Evolutionary conservation across 306 rosid species (phyloP), one percentile per base, ranked within the genome.

Genomic region (Ceratonia siliqua): DNA sequence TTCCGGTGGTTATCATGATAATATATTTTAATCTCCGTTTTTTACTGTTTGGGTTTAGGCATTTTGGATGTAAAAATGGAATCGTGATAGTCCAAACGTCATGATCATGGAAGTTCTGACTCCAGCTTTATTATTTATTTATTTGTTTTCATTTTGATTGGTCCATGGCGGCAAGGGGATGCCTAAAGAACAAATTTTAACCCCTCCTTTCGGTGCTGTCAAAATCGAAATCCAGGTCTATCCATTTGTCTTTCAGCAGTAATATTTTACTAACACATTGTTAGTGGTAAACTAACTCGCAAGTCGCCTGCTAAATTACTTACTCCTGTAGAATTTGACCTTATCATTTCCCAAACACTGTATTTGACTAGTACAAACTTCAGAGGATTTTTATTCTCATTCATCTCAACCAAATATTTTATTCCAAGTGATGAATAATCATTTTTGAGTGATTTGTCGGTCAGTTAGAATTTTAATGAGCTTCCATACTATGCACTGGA

Each of bases 201-300:
- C 15, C 63, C 50, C 77, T 59, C 32, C 81, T 78, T 81, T 83
- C 83, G 82, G 86, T 71, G 76, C 48, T 20, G 57, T 66, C 72
- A 61, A 52, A 69, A 70, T 69, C 77, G 39, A 7, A 8, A 7
- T 10, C 39, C 14, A 46, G 67, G 72, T 61, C 83, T 73, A 81
- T 35, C 22, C 68, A 15, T 13, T 49, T 69, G 30, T 17, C 22
- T 33, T 9, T 43, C 18, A 61, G 8, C 15, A 33, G 8, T 18
- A 36, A 24, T 24, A 14, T 46, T 22, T 46, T 46, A n/a, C 4
- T 1, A 45, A 5, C 14, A 12, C 6, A 24, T 6, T 36, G 10
- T 62, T 35, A 48, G 30, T 57, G 18, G 27, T 18, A 22, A 25
- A 39, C 21, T 50, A 39, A 76, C 15, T 22, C 8, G 33, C 28